Evolutionary conservation across 495 filamentous ascomycete genomes (phyloP).

Genomic region (Penicillium ochrochloron): DNA sequence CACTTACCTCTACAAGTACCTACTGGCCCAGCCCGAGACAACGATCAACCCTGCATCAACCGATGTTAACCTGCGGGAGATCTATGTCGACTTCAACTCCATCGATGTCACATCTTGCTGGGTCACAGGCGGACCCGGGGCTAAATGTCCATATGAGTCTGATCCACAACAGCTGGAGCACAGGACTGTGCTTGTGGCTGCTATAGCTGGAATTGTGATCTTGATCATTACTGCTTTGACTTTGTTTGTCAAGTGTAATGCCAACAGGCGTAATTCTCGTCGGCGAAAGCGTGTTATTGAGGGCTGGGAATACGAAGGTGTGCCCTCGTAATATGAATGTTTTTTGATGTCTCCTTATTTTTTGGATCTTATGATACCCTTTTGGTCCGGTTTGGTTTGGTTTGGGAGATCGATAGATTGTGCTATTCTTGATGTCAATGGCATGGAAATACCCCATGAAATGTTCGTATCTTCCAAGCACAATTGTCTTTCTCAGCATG

Average conservation of each 20-base stretch:
- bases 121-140: slow-evolving; percentile 55
- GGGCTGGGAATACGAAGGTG: slow-evolving; percentile 71
- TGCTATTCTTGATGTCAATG: no score
- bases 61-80: slow-evolving; percentile 31
- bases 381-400: background rate
- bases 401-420: background rate
- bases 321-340: slow-evolving; percentile 50
- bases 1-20: slow-evolving; percentile 51
- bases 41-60: slow-evolving; percentile 33
- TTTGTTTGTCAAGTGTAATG: slow-evolving; percentile 66
- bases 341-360: background rate
- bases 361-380: slow-evolving; percentile 11
- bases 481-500: no score
- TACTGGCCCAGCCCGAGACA: slow-evolving; percentile 31
- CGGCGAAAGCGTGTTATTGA: slow-evolving; percentile 55
- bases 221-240: slow-evolving; percentile 62
- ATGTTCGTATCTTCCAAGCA: no score
- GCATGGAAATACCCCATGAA: no score
- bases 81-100: slow-evolving; percentile 65
- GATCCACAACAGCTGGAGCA: slow-evolving; percentile 42
- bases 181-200: slow-evolving; percentile 60
- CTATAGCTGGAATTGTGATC: slow-evolving; percentile 63
- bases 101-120: slow-evolving; percentile 61
- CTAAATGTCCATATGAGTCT: slow-evolving; percentile 58
- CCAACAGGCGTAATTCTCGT: slow-evolving; percentile 57